Conservation (phyloP, 345 rosid genomes). For the Gossypium anomalum region DNA sequence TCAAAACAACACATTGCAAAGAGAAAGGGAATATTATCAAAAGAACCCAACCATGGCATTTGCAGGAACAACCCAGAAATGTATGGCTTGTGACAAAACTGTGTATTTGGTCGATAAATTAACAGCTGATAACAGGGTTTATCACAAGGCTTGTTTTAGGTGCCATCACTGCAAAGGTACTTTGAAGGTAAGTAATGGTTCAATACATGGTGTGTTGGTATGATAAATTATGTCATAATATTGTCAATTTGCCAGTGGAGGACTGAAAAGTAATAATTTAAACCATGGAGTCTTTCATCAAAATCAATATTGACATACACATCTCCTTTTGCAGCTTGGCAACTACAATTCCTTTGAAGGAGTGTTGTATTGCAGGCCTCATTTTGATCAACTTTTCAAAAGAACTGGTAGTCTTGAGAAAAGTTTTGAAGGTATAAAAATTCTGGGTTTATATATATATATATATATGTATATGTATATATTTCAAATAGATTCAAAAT, state of each 20-base stretch:
- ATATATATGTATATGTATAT: too few relatives aligned
- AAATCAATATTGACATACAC: slow-evolving; percentile 2
- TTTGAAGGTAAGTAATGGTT: slow-evolving; percentile 56
- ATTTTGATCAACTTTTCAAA: slow-evolving; percentile 91
- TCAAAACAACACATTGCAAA: not conserved
- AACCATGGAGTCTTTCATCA: too few relatives aligned
- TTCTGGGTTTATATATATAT: not conserved
- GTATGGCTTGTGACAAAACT: slow-evolving; percentile 98
- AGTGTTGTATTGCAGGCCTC: slow-evolving; percentile 94
- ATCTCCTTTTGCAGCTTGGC: slow-evolving; percentile 62
- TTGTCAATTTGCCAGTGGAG: not conserved
- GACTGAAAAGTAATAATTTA: not conserved
- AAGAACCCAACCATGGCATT: slow-evolving; percentile 59
- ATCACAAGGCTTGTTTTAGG: slow-evolving; percentile 93
- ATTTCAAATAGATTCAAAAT: not conserved
- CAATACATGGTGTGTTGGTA: too few relatives aligned
- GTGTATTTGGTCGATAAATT: slow-evolving; percentile 93
- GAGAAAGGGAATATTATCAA: not conserved
- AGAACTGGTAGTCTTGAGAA: slow-evolving; percentile 97
- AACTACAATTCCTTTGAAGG: slow-evolving; percentile 99
- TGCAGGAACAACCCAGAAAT: slow-evolving; percentile 98
- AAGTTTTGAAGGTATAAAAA: slow-evolving; percentile 78
- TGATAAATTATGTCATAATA: too few relatives aligned
- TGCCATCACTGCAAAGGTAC: slow-evolving; percentile 99
- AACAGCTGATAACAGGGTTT: slow-evolving; percentile 89